Conservation (phyloP, 441 rosid genomes). For the Jatropha podagrica region DNA sequence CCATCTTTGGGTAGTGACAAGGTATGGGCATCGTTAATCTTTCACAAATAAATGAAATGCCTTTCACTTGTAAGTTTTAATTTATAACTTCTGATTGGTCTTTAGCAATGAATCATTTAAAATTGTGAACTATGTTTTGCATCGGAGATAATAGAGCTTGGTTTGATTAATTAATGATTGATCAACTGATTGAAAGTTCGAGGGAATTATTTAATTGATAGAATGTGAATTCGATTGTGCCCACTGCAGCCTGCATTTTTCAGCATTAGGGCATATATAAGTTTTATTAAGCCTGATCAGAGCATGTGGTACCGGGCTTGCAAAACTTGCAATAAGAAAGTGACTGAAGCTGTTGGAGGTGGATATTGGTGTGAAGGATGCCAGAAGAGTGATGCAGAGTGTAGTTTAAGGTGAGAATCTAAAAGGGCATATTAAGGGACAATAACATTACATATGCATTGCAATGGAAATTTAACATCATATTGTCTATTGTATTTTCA, state of each 20-base stretch:
- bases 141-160: not conserved
- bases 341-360: constrained; percentile 76
- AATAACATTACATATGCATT: not conserved
- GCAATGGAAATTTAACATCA: not conserved
- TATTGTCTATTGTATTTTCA: not conserved
- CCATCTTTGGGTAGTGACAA: constrained; percentile 72
- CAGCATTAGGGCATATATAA: constrained; percentile 64
- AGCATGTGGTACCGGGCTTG: constrained; percentile 97
- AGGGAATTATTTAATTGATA: not conserved
- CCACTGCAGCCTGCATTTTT: constrained; percentile 67
- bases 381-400: constrained; percentile 80
- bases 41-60: not conserved
- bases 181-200: not conserved
- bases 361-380: constrained; percentile 98
- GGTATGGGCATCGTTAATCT: constrained; percentile 38
- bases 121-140: no score
- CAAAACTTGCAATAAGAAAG: constrained; percentile 91
- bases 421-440: not conserved
- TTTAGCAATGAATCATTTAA: not conserved
- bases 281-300: constrained; percentile 88
- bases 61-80: not conserved
- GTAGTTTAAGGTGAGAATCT: constrained; percentile 61
- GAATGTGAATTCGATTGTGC: constrained; percentile 17
- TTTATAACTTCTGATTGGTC: not conserved
- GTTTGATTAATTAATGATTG: not conserved